Conservation (phyloP, 805 yeast genomes). For the Lipomyces spencermartinsiae region DNA sequence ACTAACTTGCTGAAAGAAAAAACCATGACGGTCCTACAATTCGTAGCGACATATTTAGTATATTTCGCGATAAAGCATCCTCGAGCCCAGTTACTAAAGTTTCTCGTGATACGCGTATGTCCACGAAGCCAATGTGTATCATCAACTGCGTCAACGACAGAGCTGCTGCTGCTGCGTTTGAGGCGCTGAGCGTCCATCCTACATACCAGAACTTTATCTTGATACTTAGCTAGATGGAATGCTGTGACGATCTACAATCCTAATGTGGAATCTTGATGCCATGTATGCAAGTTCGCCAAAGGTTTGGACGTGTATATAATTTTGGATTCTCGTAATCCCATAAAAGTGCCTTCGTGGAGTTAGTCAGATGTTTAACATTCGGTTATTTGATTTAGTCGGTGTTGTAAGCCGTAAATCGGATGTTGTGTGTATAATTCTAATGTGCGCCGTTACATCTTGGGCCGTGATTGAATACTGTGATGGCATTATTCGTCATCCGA, state of each 20-base stretch:
- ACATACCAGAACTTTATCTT: not conserved
- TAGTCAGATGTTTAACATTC: no score
- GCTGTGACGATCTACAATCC: not conserved
- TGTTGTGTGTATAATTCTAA: no score
- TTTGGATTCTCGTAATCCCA: no score
- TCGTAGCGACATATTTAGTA: conserved; percentile 2
- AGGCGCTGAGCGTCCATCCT: not conserved
- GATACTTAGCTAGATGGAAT: not conserved
- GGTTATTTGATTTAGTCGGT: no score
- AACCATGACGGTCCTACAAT: not conserved
- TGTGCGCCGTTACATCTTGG: no score
- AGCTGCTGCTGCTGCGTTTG: conserved; percentile 1
- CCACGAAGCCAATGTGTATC: not conserved
- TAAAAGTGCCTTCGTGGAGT: no score
- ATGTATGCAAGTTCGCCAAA: no score
- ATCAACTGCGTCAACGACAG: not conserved
- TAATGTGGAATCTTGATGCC: not conserved
- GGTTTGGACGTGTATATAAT: no score
- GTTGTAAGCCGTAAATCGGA: no score
- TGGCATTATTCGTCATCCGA: no score
- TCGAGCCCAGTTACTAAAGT: not conserved
- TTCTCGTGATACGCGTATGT: not conserved
- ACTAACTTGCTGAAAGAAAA: not conserved
- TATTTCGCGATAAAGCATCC: not conserved
- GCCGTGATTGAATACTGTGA: no score